Conservation (phyloP, 768 basidiomycete genomes). For the Psilocybe subaeruginosa region DNA sequence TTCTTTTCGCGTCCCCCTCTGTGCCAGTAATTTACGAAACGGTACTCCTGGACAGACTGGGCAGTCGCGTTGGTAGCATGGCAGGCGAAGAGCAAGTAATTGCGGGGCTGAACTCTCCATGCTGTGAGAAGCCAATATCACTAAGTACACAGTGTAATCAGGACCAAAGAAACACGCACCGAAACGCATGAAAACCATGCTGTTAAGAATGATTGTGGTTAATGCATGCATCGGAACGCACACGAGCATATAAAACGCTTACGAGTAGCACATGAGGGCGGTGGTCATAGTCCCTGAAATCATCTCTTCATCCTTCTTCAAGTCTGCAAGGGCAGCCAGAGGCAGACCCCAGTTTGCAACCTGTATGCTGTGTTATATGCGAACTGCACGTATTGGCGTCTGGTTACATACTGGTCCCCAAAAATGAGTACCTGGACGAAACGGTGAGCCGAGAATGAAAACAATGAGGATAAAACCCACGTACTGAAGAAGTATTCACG, state of each 20-base stretch:
- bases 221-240: slow-evolving; percentile 3
- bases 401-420: slow-evolving; percentile 87
- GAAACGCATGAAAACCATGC: slow-evolving; percentile 93
- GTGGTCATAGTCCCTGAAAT: slow-evolving; percentile 98
- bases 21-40: slow-evolving; percentile 92
- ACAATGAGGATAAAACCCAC: slow-evolving; percentile 29
- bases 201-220: slow-evolving; percentile 23
- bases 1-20: slow-evolving; percentile 84
- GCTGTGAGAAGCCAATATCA: slow-evolving; percentile 46
- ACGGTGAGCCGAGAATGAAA: slow-evolving; percentile 14
- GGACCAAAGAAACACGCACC: slow-evolving; percentile 49
- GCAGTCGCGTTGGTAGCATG: slow-evolving; percentile 91
- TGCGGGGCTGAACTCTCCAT: slow-evolving; percentile 94
- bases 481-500: slow-evolving; percentile 94
- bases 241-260: slow-evolving; percentile 38
- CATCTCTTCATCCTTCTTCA: slow-evolving; percentile 92
- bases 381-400: slow-evolving; percentile 7
- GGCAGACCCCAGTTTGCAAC: slow-evolving; percentile 99
- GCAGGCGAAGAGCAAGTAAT: slow-evolving; percentile 94
- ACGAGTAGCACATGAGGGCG: slow-evolving; percentile 92
- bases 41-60: slow-evolving; percentile 79
- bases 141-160: neutral
- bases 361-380: slow-evolving; percentile 42
- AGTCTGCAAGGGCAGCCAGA: slow-evolving; percentile 88
- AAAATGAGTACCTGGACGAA: slow-evolving; percentile 84